These are phyloP conservation scores for Cephalotrichum gorgonifer DNA, from an alignment of 2,329 filamentous ascomycete species.

Conservation along the genomic window DNA sequence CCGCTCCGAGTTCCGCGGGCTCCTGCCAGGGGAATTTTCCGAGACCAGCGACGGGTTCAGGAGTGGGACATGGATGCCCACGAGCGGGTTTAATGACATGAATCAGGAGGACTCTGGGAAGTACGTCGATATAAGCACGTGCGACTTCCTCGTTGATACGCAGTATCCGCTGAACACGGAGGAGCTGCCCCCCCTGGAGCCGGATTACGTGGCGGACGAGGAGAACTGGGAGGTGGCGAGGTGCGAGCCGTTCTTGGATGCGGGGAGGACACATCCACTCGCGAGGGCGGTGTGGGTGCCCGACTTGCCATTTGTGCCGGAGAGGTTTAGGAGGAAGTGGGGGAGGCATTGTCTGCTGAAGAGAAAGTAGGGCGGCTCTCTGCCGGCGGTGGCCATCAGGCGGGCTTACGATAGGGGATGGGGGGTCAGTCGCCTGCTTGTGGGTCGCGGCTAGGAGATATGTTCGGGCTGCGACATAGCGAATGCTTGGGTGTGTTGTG, in stretches of 20 bases:
- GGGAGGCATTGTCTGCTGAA: constrained; percentile 78
- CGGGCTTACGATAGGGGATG: neutral
- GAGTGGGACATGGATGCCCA: constrained; percentile 74
- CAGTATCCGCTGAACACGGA: constrained; percentile 53
- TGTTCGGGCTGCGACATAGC: too few relatives aligned
- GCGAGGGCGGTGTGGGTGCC: constrained; percentile 78
- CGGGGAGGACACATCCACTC: constrained; percentile 59
- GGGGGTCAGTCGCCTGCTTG: neutral
- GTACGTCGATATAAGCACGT: constrained; percentile 68
- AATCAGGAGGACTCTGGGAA: constrained; percentile 82
- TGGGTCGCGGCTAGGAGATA: too few relatives aligned
- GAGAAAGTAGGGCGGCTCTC: constrained; percentile 29
- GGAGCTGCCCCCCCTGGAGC: constrained; percentile 55
- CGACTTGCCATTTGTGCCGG: constrained; percentile 57
- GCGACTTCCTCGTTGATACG: constrained; percentile 80
- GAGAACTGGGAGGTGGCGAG: constrained; percentile 68
- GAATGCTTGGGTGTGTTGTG: neutral
- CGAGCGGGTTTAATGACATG: constrained; percentile 80
- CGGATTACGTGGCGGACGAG: constrained; percentile 64
- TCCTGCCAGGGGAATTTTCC: constrained; percentile 84
- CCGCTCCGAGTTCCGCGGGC: constrained; percentile 77
- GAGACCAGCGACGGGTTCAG: constrained; percentile 62
- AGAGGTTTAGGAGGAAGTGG: constrained; percentile 65
- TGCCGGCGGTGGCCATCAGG: constrained; percentile 1
- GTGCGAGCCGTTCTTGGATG: constrained; percentile 75